Evolutionary conservation across 768 basidiomycete species (phyloP).

Genomic region (Rhodotorula paludigena): DNA sequence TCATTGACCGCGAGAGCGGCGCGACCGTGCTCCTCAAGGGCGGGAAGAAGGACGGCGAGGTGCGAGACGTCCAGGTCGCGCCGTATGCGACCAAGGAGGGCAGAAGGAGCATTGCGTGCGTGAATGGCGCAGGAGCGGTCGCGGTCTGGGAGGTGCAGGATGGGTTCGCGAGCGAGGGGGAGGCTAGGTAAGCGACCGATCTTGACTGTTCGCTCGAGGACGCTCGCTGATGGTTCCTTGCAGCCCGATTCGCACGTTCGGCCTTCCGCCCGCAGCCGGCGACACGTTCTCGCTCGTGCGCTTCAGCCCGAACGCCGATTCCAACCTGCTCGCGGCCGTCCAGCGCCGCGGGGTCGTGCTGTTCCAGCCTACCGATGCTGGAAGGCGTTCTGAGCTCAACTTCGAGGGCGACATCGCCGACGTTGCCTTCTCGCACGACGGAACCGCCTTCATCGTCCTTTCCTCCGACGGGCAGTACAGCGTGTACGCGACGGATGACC

Average conservation of each 20-base stretch:
- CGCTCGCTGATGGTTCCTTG: too few relatives aligned
- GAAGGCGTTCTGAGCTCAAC: too few relatives aligned
- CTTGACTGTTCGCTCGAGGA: too few relatives aligned
- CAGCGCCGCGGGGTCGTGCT: too few relatives aligned
- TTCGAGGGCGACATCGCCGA: neutral
- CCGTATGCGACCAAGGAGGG: neutral
- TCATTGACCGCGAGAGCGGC: slow-evolving; percentile 31
- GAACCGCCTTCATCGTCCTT: neutral
- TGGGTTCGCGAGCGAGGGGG: neutral
- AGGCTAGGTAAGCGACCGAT: too few relatives aligned
- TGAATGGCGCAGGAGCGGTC: neutral
- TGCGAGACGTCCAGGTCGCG: slow-evolving; percentile 1
- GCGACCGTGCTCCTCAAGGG: slow-evolving; percentile 17
- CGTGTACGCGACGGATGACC: neutral
- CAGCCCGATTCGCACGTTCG: neutral
- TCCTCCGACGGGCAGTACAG: neutral
- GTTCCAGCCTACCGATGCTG: too few relatives aligned
- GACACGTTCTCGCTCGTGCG: neutral
- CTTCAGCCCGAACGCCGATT: neutral
- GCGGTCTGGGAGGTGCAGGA: neutral
- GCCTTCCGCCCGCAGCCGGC: neutral
- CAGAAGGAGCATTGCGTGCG: neutral
- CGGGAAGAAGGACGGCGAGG: neutral
- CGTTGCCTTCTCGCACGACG: slow-evolving; percentile 18
- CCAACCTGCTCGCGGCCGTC: slow-evolving; percentile 3